These are phyloP conservation scores for Hexamita inflata DNA, from an alignment of 208 protist genomes.

Conservation along the genomic window DNA sequence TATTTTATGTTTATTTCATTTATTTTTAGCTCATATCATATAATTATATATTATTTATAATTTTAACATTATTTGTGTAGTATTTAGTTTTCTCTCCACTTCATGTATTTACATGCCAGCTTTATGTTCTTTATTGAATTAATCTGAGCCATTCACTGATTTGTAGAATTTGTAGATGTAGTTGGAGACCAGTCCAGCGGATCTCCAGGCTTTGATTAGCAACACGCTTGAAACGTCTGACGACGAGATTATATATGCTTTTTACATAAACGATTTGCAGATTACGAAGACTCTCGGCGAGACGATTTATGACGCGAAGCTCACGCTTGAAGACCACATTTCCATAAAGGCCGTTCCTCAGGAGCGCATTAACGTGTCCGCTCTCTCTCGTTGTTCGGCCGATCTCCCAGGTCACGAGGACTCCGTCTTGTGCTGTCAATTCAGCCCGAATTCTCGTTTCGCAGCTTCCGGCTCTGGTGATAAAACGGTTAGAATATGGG, in stretches of 20 bases:
- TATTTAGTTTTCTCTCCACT: too few species aligned
- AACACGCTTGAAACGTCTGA: too few species aligned
- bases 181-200: too few species aligned
- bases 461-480: slow-evolving; percentile 81
- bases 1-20: too few species aligned
- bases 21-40: too few species aligned
- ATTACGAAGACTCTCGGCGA: neutral
- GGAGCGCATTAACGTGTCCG: slow-evolving; percentile 77
- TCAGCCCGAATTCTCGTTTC: slow-evolving; percentile 72
- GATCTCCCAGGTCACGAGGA: slow-evolving; percentile 76
- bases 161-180: too few species aligned
- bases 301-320: neutral
- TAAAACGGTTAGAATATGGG: slow-evolving; percentile 84
- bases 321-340: neutral
- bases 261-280: neutral
- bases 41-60: too few species aligned
- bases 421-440: slow-evolving; percentile 69
- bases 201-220: too few species aligned
- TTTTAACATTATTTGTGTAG: too few species aligned
- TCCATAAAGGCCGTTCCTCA: slow-evolving; percentile 58
- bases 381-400: slow-evolving; percentile 73
- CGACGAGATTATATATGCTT: neutral
- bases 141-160: too few species aligned
- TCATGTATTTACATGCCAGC: too few species aligned
- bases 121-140: too few species aligned